These are phyloP conservation scores for Galerina marginata DNA, from an alignment of 768 basidiomycete genomes.

Conservation along the genomic window DNA sequence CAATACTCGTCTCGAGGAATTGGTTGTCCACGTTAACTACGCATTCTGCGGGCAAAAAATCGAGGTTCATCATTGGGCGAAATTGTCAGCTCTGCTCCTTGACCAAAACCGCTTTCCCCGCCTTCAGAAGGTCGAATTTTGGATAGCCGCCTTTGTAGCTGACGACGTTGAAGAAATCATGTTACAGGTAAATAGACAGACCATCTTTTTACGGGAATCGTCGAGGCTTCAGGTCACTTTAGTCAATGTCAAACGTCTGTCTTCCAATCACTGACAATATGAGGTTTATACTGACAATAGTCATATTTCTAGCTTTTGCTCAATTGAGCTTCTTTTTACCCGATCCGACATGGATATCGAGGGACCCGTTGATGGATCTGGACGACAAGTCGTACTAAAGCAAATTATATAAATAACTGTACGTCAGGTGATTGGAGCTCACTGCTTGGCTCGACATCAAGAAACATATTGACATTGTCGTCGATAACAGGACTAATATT, in stretches of 20 bases:
- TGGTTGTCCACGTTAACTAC: constrained; percentile 13
- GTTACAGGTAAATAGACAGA: background rate
- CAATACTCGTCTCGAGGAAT: constrained; percentile 4
- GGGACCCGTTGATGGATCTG: too few relatives aligned
- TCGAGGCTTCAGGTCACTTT: background rate
- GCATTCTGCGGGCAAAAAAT: background rate
- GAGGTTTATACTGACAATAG: too few relatives aligned
- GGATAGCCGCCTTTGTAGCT: background rate
- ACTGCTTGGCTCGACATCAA: too few relatives aligned
- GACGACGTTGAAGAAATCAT: background rate
- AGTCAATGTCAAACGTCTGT: background rate
- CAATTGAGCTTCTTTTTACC: too few relatives aligned
- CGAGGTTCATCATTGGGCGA: constrained; percentile 1
- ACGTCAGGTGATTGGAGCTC: too few relatives aligned
- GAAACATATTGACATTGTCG: too few relatives aligned
- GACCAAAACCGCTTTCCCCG: background rate
- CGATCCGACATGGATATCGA: too few relatives aligned
- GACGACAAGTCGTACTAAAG: too few relatives aligned
- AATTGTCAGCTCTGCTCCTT: background rate
- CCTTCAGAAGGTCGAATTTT: background rate
- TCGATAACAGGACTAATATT: too few relatives aligned
- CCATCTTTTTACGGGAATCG: background rate
- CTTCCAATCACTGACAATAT: background rate
- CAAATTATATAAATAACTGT: too few relatives aligned
- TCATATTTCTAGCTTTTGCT: too few relatives aligned